phyloP scores from a whole-genome alignment of 352 stramenopile genomes.

The Saprolegnia diclina region DNA sequence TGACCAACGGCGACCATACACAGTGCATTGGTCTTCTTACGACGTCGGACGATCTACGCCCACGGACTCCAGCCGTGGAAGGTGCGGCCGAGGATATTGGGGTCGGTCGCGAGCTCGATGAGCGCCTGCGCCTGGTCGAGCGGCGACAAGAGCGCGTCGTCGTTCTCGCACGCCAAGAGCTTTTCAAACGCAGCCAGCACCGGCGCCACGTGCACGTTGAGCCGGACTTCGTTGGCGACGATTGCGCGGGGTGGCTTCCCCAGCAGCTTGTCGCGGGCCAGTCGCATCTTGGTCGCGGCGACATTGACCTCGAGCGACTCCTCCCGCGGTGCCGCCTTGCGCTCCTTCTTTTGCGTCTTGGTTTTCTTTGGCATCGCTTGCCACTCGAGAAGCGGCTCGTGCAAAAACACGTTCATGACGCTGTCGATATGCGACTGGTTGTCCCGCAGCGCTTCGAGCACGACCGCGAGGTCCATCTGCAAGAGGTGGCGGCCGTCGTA shows the following conservation, averaged over 20 bases:
- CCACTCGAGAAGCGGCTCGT: constrained; percentile 90
- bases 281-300: constrained; percentile 69
- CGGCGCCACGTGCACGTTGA: constrained; percentile 58
- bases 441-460: constrained; percentile 74
- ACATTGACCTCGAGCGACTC: constrained; percentile 23
- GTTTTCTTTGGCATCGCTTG: constrained; percentile 31
- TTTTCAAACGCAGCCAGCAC: constrained; percentile 52
- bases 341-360: constrained; percentile 15
- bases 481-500: constrained; percentile 63
- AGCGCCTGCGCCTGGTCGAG: constrained; percentile 77
- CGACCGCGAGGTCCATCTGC: constrained; percentile 75
- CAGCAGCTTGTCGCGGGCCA: constrained; percentile 66
- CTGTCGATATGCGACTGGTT: constrained; percentile 81
- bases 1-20: no score
- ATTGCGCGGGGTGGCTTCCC: constrained; percentile 58
- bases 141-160: constrained; percentile 19
- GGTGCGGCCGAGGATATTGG: constrained; percentile 70
- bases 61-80: constrained; percentile 82
- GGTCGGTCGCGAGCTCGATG: constrained; percentile 69
- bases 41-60: constrained; percentile 49
- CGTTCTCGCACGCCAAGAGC: constrained; percentile 30
- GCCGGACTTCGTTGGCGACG: constrained; percentile 65
- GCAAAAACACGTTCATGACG: constrained; percentile 89
- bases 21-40: no score
- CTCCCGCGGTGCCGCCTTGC: constrained; percentile 36